Percentiles rank a stretch among this genome's conserved stretches.
These are phyloP conservation scores for Smallanthus sonchifolius DNA, from an alignment of 129 eudicot genomes.

Conservation along the genomic window DNA sequence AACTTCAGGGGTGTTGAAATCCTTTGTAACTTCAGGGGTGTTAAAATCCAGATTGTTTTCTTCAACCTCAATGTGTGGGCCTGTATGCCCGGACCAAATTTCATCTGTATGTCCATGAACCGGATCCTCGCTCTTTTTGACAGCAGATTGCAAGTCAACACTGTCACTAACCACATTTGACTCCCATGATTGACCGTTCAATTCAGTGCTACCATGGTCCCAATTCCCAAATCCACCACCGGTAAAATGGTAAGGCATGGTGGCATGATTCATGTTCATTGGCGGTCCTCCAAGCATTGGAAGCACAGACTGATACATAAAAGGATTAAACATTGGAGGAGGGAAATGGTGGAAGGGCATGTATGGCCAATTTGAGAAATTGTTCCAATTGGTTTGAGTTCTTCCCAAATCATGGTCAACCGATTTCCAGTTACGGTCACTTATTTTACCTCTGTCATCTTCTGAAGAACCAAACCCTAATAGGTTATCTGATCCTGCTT, in stretches of 20 bases:
- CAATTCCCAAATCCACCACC: conserved; percentile 52
- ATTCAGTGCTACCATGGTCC: conserved; percentile 45
- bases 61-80: conserved; percentile 37
- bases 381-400: conserved; percentile 63
- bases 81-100: conserved; percentile 31
- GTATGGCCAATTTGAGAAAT: conserved; percentile 66
- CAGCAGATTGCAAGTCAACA: conserved; percentile 42
- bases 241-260: conserved; percentile 57
- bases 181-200: conserved; percentile 52
- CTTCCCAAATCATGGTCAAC: conserved; percentile 62
- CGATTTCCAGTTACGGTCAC: conserved; percentile 49
- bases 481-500: conserved; percentile 40
- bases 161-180: conserved; percentile 30
- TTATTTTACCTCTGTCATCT: conserved; percentile 43
- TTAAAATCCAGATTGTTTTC: conserved; percentile 27
- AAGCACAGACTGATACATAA: conserved; percentile 68
- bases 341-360: conserved; percentile 73
- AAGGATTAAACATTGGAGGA: conserved; percentile 65
- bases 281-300: conserved; percentile 75
- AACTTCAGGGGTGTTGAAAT: conserved; percentile 26
- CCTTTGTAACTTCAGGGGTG: too few relatives aligned
- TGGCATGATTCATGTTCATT: conserved; percentile 60
- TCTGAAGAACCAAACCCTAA: conserved; percentile 42
- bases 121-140: conserved; percentile 36
- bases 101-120: conserved; percentile 38